Percentiles rank a stretch among this genome's conserved stretches.
Evolutionary conservation across 2,329 filamentous ascomycete genomes (phyloP).

Genomic region (Fusarium sp.): DNA sequence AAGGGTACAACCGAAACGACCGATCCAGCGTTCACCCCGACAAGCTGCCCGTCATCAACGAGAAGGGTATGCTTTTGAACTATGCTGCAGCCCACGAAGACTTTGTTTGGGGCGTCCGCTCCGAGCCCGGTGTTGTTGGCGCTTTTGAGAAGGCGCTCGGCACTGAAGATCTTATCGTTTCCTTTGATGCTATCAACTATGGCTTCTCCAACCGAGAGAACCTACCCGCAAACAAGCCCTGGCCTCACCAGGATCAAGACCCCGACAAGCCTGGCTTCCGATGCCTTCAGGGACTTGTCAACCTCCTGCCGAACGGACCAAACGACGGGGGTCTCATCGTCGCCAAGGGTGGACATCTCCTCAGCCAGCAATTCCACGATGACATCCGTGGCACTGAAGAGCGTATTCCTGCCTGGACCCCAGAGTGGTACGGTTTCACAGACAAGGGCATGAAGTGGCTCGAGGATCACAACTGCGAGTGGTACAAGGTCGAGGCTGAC

Average conservation of each 20-base stretch:
- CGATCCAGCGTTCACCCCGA: slow-evolving; percentile 36
- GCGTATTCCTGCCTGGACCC: slow-evolving; percentile 53
- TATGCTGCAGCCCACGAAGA: slow-evolving; percentile 62
- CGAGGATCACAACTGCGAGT: slow-evolving; percentile 47
- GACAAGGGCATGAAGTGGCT: slow-evolving; percentile 54
- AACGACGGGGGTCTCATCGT: slow-evolving; percentile 53
- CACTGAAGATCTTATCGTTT: slow-evolving; percentile 60
- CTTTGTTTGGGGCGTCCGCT: slow-evolving; percentile 60
- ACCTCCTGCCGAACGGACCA: slow-evolving; percentile 52
- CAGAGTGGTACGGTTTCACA: slow-evolving; percentile 50
- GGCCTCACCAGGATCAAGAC: slow-evolving; percentile 43
- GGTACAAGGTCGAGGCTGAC: slow-evolving; percentile 55
- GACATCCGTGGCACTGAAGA: slow-evolving; percentile 50
- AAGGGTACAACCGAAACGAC: slow-evolving; percentile 38
- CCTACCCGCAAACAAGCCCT: slow-evolving; percentile 38
- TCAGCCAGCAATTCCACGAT: slow-evolving; percentile 51
- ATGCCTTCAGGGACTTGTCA: slow-evolving; percentile 64
- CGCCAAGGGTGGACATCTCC: slow-evolving; percentile 35
- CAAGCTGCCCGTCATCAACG: slow-evolving; percentile 45
- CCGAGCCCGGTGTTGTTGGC: slow-evolving; percentile 58
- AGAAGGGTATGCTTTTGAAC: slow-evolving; percentile 60
- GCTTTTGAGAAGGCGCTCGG: slow-evolving; percentile 60
- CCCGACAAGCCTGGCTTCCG: slow-evolving; percentile 55
- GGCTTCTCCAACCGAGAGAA: slow-evolving; percentile 57
- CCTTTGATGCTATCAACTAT: slow-evolving; percentile 55